Base-by-base conservation (phyloP, 441 rosid genomes). In the Flueggea neowawraea region DNA sequence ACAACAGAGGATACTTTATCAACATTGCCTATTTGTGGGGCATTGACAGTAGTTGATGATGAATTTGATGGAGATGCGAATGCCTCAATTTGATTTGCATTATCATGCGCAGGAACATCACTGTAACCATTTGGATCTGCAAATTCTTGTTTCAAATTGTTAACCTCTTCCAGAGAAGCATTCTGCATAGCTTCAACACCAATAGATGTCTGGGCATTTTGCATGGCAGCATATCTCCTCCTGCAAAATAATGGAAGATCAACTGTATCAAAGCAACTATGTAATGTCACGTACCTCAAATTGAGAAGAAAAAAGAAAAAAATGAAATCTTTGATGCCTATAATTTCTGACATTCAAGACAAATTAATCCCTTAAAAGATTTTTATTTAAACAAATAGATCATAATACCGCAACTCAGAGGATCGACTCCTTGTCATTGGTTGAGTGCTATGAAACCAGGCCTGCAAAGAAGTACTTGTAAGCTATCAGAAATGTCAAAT, bases 401-500 rank as follows among this genome's bases (percentile, higher is more conserved):
- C 57, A 31, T 60, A 3, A 57, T 78, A 87, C 94, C 86, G 69
- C 58, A 87, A 65, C 71, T 87, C 94, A 69, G 94, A 84, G 31
- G 89, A 87, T 67, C 94, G 80, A 41, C 90, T 87, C 78, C 94
- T 78, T 31, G 90, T 84, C 90, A 87, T 87, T 15, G 89, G 84
- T 56, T 87, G 89, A 57, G 89, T 76, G 71, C 87, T 81, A 13
- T 84, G 85, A 78, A 84, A 84, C 89, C 90, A 84, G 62, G 90
- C 86, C 94, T 84, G 80, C 66, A 74, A n/a, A n/a, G n/a, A n/a
- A 63, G 16, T 28, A 58, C n/a, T n/a, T n/a, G 61, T 51, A 16
- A 16, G 15, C 54, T 32, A 67, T 70, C 69, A 72, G 49, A 68
- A 53, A 39, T 39, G 15, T n/a, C 6, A 55, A 49, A 69, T 57